Conservation (phyloP, 331 rosid species). For the Quercus tomentella region DNA sequence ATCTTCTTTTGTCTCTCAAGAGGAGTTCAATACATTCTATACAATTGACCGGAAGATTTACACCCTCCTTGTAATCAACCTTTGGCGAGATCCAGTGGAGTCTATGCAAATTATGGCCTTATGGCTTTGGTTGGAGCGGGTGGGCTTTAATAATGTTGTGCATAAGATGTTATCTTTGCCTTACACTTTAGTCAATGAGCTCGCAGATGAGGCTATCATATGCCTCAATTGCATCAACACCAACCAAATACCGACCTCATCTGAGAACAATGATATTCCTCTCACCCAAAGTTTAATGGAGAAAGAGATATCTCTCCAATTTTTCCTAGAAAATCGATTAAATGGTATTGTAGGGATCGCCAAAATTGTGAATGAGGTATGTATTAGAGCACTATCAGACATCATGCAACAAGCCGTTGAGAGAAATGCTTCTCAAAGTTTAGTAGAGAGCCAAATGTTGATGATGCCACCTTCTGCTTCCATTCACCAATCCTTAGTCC, state of each 20-base stretch:
- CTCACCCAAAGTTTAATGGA: constrained; percentile 40
- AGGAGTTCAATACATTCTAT: constrained; percentile 49
- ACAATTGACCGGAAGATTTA: constrained; percentile 57
- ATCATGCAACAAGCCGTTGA: constrained; percentile 33
- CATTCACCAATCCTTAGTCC: not conserved
- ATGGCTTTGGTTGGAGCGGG: constrained; percentile 75
- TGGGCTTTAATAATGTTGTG: constrained; percentile 39
- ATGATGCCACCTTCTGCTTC: not conserved
- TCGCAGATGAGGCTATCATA: constrained; percentile 52
- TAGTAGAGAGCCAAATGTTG: not conserved
- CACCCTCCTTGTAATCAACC: constrained; percentile 33
- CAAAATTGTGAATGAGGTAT: constrained; percentile 22
- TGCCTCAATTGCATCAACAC: constrained; percentile 40
- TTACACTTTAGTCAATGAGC: constrained; percentile 36
- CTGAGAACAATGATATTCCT: constrained; percentile 30
- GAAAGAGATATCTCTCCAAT: constrained; percentile 33
- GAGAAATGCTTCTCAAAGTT: constrained; percentile 14
- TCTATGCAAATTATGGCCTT: constrained; percentile 54
- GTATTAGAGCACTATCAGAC: constrained; percentile 46
- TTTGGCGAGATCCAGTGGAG: constrained; percentile 52
- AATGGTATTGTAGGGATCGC: constrained; percentile 27
- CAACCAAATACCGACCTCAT: not conserved
- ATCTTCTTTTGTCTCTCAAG: constrained; percentile 22
- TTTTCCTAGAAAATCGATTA: constrained; percentile 15
- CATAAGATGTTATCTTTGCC: constrained; percentile 38